Base-by-base conservation (phyloP, 1,284 basidiomycete species). In the Meripilus lineatus region DNA sequence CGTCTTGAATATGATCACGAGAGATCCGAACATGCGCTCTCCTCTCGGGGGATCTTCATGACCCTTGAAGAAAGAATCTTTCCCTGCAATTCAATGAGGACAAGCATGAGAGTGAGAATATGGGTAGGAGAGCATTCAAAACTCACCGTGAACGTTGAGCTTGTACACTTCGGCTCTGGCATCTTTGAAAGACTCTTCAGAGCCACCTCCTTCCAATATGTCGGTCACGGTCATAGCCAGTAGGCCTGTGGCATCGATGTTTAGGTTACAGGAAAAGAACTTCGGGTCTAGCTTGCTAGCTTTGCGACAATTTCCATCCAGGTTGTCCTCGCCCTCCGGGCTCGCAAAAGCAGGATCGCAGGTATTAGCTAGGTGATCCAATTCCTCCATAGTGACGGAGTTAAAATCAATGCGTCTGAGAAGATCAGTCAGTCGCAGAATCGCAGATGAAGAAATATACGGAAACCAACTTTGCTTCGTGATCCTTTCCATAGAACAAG, bases 11-110 rank as follows among this genome's bases (percentile, higher is more conserved):
- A 67, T 57, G 25, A 69, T 39, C 14, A 71, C 61, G 8, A 70
- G 62, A 11, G 68, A 69, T n/a, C 63, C 68, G 35, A 70, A 66
- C 68, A 69, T 70, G 53, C 50, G 4, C 59, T 58, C 6, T 65
- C 67, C 25, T 26, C 38, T 26, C 5, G 38, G 38, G 1, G 66
- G 69, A 42, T 69, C 68, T 28, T 63, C 56, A 50, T 68, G 67
- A 1, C 63, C 39, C 38, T 68, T 67, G 58, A 69, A 70, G 48
- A 69, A 69, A 0, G 60, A 58, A 7, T 59, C 67, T 23, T 18
- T 25, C 17, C 28, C 24, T 33, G 28, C 40, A 18, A 25, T 7
- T 15, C n/a, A n/a, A n/a, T 10, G n/a, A 15, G 15, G 33, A 35
- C 15, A 18, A 15, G 7, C 8, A 23, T 8, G 22, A 21, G 8